Evolutionary conservation across 2,329 filamentous ascomycete genomes (phyloP).

Genomic region (Aspergillus sp.): DNA sequence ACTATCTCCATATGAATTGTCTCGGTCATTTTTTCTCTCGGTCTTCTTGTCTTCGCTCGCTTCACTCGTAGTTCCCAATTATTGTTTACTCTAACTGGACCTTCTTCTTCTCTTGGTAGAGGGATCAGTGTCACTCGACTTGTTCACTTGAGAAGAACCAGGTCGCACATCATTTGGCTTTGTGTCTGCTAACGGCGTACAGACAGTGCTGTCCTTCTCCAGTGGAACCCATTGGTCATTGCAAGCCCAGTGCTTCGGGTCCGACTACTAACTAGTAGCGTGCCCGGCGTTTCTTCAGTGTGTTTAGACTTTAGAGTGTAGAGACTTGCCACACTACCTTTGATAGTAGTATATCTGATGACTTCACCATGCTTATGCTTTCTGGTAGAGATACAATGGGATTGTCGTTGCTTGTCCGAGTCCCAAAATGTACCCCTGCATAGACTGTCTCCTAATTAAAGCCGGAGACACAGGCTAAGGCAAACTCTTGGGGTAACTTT

Average conservation of each 20-base stretch:
- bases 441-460: neutral
- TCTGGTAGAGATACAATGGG: neutral
- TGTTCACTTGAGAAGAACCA: no score
- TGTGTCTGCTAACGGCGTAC: neutral
- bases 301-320: no score
- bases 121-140: no score
- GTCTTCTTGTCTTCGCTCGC: no score
- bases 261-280: neutral
- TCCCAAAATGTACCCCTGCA: neutral
- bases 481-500: neutral
- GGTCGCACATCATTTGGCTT: neutral
- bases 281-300: neutral
- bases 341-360: no score
- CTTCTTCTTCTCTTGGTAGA: no score
- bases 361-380: neutral
- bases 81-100: no score
- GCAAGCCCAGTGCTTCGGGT: neutral
- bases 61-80: no score
- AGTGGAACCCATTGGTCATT: neutral
- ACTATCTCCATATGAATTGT: neutral
- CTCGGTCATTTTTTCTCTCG: no score
- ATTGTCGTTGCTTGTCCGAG: neutral
- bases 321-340: no score
- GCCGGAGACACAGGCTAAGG: neutral
- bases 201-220: neutral